Conservation (phyloP, 2,329 filamentous ascomycete species). For the Stachybotrys chartarum region DNA sequence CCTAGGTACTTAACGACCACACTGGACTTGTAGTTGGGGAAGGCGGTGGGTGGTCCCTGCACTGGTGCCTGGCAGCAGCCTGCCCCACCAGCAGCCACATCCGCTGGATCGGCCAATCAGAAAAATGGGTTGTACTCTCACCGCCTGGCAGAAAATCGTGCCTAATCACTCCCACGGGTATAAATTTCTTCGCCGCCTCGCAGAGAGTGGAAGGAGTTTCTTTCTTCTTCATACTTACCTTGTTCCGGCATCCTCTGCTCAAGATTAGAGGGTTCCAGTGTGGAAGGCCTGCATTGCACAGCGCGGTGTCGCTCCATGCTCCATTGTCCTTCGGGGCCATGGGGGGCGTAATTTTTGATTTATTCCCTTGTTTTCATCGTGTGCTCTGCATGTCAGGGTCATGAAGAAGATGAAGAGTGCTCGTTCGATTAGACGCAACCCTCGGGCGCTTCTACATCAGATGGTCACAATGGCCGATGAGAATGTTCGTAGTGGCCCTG, state of each 20-base stretch:
- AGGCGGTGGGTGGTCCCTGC: neutral
- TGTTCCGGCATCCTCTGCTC: slow-evolving; percentile 35
- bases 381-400: slow-evolving; percentile 25
- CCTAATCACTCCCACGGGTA: neutral
- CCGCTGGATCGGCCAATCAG: neutral
- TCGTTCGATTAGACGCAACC: too few species aligned
- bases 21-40: neutral
- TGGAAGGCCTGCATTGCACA: slow-evolving; percentile 47
- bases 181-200: neutral
- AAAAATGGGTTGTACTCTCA: neutral
- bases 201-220: slow-evolving; percentile 5
- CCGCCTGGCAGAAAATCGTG: slow-evolving; percentile 3
- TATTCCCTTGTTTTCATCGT: slow-evolving; percentile 35
- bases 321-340: slow-evolving; percentile 47
- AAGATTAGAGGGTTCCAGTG: slow-evolving; percentile 33
- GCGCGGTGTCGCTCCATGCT: slow-evolving; percentile 38
- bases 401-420: slow-evolving; percentile 31
- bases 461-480: too few species aligned
- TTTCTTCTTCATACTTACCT: slow-evolving; percentile 46
- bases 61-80: neutral
- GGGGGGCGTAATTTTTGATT: slow-evolving; percentile 43
- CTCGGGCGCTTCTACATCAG: too few species aligned
- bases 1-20: neutral
- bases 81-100: neutral
- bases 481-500: too few species aligned